phyloP scores from a whole-genome alignment of 306 rosid genomes.

The Cyamopsis tetragonoloba region DNA sequence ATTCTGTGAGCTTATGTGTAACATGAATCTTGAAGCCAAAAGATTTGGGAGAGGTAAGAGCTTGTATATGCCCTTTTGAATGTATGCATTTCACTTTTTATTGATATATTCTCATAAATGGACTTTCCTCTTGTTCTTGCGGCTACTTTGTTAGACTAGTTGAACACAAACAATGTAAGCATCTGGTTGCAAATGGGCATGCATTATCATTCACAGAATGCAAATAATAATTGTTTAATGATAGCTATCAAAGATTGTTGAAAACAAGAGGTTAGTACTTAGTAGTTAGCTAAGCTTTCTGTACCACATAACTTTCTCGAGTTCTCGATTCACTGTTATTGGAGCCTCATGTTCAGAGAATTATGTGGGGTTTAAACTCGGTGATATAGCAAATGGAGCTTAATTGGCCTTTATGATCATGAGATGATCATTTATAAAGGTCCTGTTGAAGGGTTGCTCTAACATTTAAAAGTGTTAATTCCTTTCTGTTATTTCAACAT shows the following conservation, averaged over 20 bases:
- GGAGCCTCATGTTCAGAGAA: slow-evolving; percentile 33
- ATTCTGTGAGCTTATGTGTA: background rate
- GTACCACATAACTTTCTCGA: background rate
- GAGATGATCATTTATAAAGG: slow-evolving; percentile 23
- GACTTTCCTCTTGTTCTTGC: background rate
- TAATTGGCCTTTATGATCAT: slow-evolving; percentile 28
- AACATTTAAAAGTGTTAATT: slow-evolving; percentile 25
- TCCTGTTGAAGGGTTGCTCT: slow-evolving; percentile 30
- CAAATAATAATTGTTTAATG: background rate
- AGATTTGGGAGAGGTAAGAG: slow-evolving; percentile 30
- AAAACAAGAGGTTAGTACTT: background rate
- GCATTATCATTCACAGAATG: background rate
- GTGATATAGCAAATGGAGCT: slow-evolving; percentile 48
- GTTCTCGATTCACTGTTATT: slow-evolving; percentile 38
- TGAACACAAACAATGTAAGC: background rate
- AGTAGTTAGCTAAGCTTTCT: background rate
- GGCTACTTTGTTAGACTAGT: slow-evolving; percentile 11
- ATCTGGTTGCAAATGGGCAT: background rate
- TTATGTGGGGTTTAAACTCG: slow-evolving; percentile 41
- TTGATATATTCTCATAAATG: background rate
- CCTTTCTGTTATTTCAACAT: background rate
- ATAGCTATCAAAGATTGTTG: background rate
- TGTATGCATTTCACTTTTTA: background rate
- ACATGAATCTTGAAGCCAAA: slow-evolving; percentile 31
- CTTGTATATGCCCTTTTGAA: background rate